A percentile compares a stretch with the other conserved stretches of the same genome.
These are phyloP conservation scores for Orbilia blumenaviensis DNA, from an alignment of 2,329 filamentous ascomycete genomes.

Conservation along the genomic window DNA sequence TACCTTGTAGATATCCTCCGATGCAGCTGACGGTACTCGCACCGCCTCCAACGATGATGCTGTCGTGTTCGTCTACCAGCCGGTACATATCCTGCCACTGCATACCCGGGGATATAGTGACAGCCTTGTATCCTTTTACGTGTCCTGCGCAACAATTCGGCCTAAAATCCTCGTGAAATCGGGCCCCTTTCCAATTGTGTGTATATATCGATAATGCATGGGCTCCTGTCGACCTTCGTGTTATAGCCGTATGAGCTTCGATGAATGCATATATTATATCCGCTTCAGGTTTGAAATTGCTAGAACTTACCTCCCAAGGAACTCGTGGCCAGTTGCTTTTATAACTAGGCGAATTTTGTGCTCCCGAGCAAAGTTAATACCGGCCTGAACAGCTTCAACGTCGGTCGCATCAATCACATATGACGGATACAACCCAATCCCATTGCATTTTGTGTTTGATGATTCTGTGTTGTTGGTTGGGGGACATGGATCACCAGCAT, in stretches of 20 bases:
- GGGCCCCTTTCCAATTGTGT: conserved; percentile 62
- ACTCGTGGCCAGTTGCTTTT: conserved; percentile 67
- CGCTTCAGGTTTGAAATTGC: background rate
- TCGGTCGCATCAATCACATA: conserved; percentile 63
- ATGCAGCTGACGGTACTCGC: conserved; percentile 64
- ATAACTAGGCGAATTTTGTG: conserved; percentile 66
- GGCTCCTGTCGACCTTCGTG: conserved; percentile 63
- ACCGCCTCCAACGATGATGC: background rate
- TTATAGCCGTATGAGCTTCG: conserved; percentile 63
- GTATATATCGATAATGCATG: conserved; percentile 61
- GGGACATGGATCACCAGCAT: background rate
- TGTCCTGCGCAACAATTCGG: background rate
- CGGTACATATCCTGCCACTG: conserved; percentile 6
- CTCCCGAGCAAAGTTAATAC: conserved; percentile 64
- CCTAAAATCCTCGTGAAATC: conserved; percentile 59
- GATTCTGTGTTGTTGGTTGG: conserved; percentile 45
- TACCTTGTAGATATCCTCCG: conserved; percentile 63
- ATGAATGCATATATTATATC: conserved; percentile 55
- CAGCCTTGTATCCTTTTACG: conserved; percentile 63
- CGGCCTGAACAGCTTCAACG: conserved; percentile 64
- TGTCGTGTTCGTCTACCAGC: background rate
- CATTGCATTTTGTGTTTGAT: conserved; percentile 58
- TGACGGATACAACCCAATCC: conserved; percentile 62
- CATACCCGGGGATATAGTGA: conserved; percentile 68
- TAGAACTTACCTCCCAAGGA: conserved; percentile 60